Evolutionary conservation across 129 eudicot genomes (phyloP).

Genomic region (Silybum marianum): DNA sequence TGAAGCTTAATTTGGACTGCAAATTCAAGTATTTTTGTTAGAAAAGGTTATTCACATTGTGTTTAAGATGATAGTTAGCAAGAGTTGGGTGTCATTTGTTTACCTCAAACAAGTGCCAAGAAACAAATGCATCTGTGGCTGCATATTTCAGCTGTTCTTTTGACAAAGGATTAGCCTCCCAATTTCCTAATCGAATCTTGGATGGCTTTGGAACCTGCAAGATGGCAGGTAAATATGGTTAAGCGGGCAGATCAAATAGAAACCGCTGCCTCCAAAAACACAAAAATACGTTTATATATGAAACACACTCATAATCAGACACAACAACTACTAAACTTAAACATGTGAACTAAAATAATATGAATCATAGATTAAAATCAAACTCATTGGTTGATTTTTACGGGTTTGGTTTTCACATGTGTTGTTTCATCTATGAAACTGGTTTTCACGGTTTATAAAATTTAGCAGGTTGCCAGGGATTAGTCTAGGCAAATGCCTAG

Average conservation of each 20-base stretch:
- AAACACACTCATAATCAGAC: no score
- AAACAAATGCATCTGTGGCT: slow-evolving; percentile 84
- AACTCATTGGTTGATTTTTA: no score
- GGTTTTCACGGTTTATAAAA: no score
- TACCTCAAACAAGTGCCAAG: slow-evolving; percentile 82
- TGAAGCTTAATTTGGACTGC: not conserved
- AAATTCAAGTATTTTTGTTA: not conserved
- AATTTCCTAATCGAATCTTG: slow-evolving; percentile 71
- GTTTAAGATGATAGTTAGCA: not conserved
- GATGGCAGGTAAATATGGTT: not conserved
- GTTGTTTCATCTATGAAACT: no score
- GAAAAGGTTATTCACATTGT: not conserved
- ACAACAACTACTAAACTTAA: no score
- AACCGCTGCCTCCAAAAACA: not conserved
- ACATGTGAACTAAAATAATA: no score
- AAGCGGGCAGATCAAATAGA: not conserved
- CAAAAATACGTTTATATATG: no score
- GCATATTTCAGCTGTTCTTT: slow-evolving; percentile 63
- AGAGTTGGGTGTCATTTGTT: slow-evolving; percentile 28
- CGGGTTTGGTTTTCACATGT: no score
- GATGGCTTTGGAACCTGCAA: slow-evolving; percentile 69
- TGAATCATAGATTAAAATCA: no score
- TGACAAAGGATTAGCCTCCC: slow-evolving; percentile 75
- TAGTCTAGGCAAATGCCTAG: no score
- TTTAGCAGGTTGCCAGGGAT: no score